Base-by-base conservation (phyloP, 768 basidiomycete species). In the Neoboletus brunneissimus region DNA sequence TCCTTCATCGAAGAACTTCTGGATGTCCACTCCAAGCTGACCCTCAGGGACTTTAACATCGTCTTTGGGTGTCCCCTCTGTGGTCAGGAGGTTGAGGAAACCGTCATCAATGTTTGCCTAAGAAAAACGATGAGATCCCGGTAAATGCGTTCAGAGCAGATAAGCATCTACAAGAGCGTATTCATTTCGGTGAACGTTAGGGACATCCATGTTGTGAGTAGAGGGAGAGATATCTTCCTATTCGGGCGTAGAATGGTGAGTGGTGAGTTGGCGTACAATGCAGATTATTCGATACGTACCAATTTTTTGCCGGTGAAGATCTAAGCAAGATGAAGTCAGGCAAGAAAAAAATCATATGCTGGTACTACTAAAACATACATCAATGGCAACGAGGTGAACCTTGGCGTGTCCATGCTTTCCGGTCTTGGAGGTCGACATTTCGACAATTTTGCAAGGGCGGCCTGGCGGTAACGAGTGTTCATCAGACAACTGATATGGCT, bases 331-430 rank as follows among this genome's bases (percentile, higher is more conserved):
- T 9, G 7, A 25, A 31, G 48, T 57, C 41, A 64, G 49, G 38
- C 18, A 35, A 32, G 22, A 34, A 41, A 43, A 51, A 54, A 40
- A 18, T 56, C n/a, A 22, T 27, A 25, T 11, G 37, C 48, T 23
- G 56, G 18, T 20, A 41, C 12, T 41, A 48, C 44, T 48, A 27
- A 46, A 32, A 84, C 93, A 60, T 72, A 97, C 95, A 77, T 99
- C 97, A 73, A 92, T 91, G 73, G 87, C 97, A 66, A 98, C 85
- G 61, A 99, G 84, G 78, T 98, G 94, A 71, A 98, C 97, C 79
- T 98, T 99, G 76, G 97, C 96, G 80, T 99, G 96, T 68, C 96
- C 96, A 81, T 98, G 96, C 86, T 98, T 98, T 68, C 96, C 95
- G 47, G 94, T 96, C 86, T 98, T 98, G 74, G 95, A 98, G 79